Evolutionary conservation across 306 rosid species (phyloP).

Genomic region (Myrica gale): DNA sequence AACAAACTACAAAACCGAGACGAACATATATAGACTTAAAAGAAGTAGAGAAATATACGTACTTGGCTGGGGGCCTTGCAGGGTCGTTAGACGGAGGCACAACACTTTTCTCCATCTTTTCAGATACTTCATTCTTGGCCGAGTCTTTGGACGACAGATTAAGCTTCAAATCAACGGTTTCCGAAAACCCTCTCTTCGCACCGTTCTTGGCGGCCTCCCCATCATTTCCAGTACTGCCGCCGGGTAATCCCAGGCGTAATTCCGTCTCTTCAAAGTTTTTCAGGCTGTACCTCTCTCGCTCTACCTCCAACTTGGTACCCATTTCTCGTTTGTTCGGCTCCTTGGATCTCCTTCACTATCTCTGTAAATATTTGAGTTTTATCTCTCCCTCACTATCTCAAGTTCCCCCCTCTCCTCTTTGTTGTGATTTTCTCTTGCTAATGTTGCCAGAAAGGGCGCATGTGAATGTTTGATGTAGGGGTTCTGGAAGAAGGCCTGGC

Average conservation of each 20-base stretch:
- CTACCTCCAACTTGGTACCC: conserved; percentile 20
- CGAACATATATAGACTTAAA: too few species aligned
- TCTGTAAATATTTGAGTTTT: not conserved
- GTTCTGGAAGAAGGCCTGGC: conserved; percentile 5
- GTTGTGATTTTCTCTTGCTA: not conserved
- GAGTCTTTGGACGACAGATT: conserved; percentile 51
- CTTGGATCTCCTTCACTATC: too few species aligned
- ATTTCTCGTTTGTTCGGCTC: not conserved
- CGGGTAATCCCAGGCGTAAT: conserved; percentile 78
- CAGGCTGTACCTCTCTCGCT: conserved; percentile 35
- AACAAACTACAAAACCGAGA: not conserved
- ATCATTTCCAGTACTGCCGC: conserved; percentile 31
- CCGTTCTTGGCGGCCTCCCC: conserved; percentile 25
- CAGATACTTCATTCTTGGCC: conserved; percentile 12
- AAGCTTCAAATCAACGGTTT: conserved; percentile 85
- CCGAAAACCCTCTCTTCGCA: conserved; percentile 74
- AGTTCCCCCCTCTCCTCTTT: not conserved
- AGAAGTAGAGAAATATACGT: conserved; percentile 14
- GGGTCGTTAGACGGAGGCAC: conserved; percentile 34
- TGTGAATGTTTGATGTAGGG: not conserved
- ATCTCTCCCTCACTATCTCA: not conserved
- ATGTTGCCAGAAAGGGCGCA: conserved; percentile 12
- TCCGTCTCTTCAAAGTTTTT: conserved; percentile 79
- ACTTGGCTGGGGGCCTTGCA: conserved; percentile 67
- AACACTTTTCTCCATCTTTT: conserved; percentile 19